Evolutionary conservation across 1,284 basidiomycete species (phyloP).

Genomic region (Rhodotorula sp.): DNA sequence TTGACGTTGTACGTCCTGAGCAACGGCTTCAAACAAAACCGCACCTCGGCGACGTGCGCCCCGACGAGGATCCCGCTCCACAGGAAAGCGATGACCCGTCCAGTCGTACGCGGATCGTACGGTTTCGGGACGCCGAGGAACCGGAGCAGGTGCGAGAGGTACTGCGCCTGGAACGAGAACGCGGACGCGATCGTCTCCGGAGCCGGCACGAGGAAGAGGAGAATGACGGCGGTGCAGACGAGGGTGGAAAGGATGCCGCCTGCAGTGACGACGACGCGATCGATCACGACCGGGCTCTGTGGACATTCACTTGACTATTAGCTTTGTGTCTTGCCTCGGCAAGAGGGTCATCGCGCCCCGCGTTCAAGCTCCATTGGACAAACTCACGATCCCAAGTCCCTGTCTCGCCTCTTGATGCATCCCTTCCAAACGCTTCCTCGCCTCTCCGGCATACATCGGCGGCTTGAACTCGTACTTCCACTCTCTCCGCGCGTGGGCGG

Average conservation of each 20-base stretch:
- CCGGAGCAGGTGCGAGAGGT: slow-evolving; percentile 8
- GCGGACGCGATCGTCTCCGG: slow-evolving; percentile 5
- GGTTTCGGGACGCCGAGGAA: not conserved
- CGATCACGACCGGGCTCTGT: slow-evolving; percentile 15
- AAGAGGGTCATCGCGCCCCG: not conserved
- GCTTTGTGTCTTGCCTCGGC: not conserved
- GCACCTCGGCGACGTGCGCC: slow-evolving; percentile 13
- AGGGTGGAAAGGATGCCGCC: not conserved
- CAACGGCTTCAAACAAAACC: not conserved
- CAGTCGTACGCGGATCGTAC: not conserved
- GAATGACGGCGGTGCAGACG: not conserved
- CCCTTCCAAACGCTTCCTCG: slow-evolving; percentile 26
- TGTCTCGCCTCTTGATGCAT: slow-evolving; percentile 28
- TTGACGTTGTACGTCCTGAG: slow-evolving; percentile 15
- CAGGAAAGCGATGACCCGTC: slow-evolving; percentile 5
- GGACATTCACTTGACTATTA: accelerated
- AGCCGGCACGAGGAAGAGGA: not conserved
- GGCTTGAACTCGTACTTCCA: slow-evolving; percentile 19
- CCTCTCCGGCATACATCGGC: slow-evolving; percentile 27
- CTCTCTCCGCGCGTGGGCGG: not conserved
- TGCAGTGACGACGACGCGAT: slow-evolving; percentile 5
- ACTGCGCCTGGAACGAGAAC: slow-evolving; percentile 8
- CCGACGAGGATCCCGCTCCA: not conserved
- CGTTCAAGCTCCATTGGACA: too few relatives aligned
- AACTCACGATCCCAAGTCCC: slow-evolving; percentile 22